These are phyloP conservation scores for Xylariales sp. DNA, from an alignment of 2,329 filamentous ascomycete genomes.

Conservation along the genomic window DNA sequence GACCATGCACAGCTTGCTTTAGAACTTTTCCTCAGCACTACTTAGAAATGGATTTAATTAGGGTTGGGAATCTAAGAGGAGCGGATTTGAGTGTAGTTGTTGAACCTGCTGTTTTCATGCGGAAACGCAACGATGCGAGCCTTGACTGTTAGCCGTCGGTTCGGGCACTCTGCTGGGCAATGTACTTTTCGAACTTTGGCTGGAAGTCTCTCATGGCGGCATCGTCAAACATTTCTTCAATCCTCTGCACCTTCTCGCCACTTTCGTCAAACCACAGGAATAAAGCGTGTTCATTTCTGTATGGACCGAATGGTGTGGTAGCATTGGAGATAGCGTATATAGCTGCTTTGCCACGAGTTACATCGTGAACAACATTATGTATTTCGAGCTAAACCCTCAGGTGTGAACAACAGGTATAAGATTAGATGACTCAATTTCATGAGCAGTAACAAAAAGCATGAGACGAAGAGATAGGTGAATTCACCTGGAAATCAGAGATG, in stretches of 20 bases:
- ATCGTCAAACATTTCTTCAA: slow-evolving; percentile 1
- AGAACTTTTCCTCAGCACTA: no score
- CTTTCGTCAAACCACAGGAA: neutral
- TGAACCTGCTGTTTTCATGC: no score
- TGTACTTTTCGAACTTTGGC: slow-evolving; percentile 2
- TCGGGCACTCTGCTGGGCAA: neutral
- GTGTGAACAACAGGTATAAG: no score
- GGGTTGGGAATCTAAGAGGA: no score
- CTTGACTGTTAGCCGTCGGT: no score
- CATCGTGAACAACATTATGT: neutral
- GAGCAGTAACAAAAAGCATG: neutral
- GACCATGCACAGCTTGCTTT: no score
- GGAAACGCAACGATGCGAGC: no score
- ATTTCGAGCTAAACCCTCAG: neutral
- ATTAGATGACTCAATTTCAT: no score
- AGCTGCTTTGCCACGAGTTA: neutral
- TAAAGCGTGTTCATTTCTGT: neutral
- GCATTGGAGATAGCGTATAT: neutral
- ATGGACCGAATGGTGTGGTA: neutral
- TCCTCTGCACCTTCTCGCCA: neutral
- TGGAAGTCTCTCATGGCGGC: neutral
- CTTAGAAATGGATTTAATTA: no score
- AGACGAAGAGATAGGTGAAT: neutral
- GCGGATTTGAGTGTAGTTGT: no score
- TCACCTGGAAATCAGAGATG: neutral